Evolutionary conservation across 306 rosid species (phyloP), one percentile per base, ranked within the genome.

Genomic region (Gynostemma pentaphyllum): DNA sequence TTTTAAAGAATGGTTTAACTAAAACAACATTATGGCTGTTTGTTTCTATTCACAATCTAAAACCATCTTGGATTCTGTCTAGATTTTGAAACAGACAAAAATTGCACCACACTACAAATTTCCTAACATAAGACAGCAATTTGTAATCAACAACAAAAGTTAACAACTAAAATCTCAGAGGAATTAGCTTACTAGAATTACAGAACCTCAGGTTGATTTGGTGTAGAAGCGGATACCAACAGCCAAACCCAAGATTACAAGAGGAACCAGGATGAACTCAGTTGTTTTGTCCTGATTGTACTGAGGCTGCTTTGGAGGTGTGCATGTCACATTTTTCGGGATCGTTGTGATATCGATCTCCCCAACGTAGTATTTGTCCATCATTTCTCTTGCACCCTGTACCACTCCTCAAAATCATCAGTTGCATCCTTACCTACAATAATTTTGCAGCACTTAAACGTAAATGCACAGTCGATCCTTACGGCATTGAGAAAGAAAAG

Each of bases 321-420:
- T 40, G 64, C 77, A 77, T 40, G 77, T n/a, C 5, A 24, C 22
- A 39, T 45, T 74, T 45, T 52, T 60, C 6, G 85, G 80, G 57
- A 81, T 74, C 10, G 85, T 77, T 7, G 78, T 57, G 39, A 39
- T 19, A 39, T 81, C 85, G 3, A 81, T 81, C 42, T 77, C 74
- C 41, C 85, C 82, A 8, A 81, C 45, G 12, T 68, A 74, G 67
- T 57, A 74, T 66, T 77, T 72, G 55, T 62, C 66, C 82, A 81
- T 46, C 76, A 47, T 74, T 64, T 68, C 85, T 74, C 75, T 77
- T 44, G 85, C 85, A 72, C 70, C 68, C 9, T 81, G 85, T 63
- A 82, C 85, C 55, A 77, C 82, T 81, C 85, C 72, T 81, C 85
- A 44, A 81, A 81, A 77, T 81, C 85, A 65, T 81, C 85, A 5